phyloP scores from a whole-genome alignment of 495 filamentous ascomycete genomes.

The Podospora fimiseda region DNA sequence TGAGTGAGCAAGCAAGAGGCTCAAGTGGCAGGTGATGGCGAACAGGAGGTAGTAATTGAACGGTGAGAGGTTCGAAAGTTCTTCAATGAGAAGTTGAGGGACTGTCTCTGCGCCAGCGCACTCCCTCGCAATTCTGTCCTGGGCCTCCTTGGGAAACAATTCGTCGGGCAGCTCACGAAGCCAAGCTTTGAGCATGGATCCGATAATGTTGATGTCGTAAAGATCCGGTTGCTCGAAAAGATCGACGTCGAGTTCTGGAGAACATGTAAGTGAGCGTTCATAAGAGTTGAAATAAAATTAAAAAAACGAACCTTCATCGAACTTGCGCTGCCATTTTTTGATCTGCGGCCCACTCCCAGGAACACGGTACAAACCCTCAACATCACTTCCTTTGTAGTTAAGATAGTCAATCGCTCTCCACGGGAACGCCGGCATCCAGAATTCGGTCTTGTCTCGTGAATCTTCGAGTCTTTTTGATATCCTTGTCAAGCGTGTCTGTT shows the following conservation, averaged over 20 bases:
- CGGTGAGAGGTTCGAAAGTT: slow-evolving; percentile 81
- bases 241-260: slow-evolving; percentile 69
- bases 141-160: slow-evolving; percentile 73
- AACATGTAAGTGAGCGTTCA: slow-evolving; percentile 21
- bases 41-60: slow-evolving; percentile 96
- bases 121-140: slow-evolving; percentile 65
- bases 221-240: slow-evolving; percentile 76
- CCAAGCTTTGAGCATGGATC: slow-evolving; percentile 89
- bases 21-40: slow-evolving; percentile 89
- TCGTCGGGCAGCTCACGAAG: slow-evolving; percentile 89
- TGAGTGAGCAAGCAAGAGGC: slow-evolving; percentile 74
- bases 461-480: slow-evolving; percentile 80
- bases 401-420: slow-evolving; percentile 92
- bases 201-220: slow-evolving; percentile 90
- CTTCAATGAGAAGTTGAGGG: slow-evolving; percentile 76
- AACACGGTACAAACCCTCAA: slow-evolving; percentile 83
- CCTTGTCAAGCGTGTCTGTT: slow-evolving; percentile 78
- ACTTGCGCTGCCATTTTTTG: slow-evolving; percentile 79
- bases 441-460: slow-evolving; percentile 87
- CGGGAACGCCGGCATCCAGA: slow-evolving; percentile 92
- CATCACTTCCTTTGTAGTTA: slow-evolving; percentile 82
- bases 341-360: slow-evolving; percentile 78
- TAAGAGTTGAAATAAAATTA: not conserved
- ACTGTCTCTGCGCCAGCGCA: slow-evolving; percentile 68
- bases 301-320: slow-evolving; percentile 58